Conservation (phyloP, 2,329 filamentous ascomycete genomes). For the Pseudogymnoascus sp. region DNA sequence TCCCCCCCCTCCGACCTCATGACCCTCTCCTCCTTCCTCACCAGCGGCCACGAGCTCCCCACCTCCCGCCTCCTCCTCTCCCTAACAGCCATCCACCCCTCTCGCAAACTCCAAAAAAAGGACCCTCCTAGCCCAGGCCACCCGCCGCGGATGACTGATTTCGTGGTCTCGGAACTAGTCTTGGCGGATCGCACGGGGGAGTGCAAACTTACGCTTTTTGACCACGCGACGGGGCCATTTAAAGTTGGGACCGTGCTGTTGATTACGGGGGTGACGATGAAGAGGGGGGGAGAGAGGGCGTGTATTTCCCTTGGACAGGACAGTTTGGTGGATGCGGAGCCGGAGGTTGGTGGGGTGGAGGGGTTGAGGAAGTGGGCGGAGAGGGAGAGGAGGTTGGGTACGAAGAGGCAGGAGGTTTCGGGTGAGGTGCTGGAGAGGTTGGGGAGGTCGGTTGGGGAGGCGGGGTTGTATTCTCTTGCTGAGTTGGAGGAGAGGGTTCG, state of each 20-base stretch:
- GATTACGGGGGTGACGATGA: not conserved
- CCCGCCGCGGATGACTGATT: not conserved
- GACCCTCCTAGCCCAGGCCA: not conserved
- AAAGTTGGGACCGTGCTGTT: not conserved
- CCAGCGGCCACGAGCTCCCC: conserved; percentile 45
- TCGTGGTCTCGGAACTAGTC: not conserved
- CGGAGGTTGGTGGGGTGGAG: conserved; percentile 43
- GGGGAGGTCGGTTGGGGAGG: conserved; percentile 28
- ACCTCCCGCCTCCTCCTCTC: not conserved
- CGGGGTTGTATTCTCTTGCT: conserved; percentile 35
- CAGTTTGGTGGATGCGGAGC: conserved; percentile 50
- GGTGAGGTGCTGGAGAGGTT: conserved; percentile 33
- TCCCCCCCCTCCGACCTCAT: conserved; percentile 29
- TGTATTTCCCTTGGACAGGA: conserved; percentile 31
- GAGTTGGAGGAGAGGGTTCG: conserved; percentile 35
- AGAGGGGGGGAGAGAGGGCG: conserved; percentile 13
- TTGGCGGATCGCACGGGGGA: not conserved
- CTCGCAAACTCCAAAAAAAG: not conserved
- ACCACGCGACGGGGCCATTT: not conserved
- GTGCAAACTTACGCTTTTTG: not conserved
- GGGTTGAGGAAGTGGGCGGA: conserved; percentile 46
- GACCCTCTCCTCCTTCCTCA: conserved; percentile 40
- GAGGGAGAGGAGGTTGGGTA: conserved; percentile 41
- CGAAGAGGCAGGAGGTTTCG: conserved; percentile 43
- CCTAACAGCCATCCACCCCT: not conserved